Conservation (phyloP, 768 basidiomycete species). For the Cantharellus cinnabarinus region DNA sequence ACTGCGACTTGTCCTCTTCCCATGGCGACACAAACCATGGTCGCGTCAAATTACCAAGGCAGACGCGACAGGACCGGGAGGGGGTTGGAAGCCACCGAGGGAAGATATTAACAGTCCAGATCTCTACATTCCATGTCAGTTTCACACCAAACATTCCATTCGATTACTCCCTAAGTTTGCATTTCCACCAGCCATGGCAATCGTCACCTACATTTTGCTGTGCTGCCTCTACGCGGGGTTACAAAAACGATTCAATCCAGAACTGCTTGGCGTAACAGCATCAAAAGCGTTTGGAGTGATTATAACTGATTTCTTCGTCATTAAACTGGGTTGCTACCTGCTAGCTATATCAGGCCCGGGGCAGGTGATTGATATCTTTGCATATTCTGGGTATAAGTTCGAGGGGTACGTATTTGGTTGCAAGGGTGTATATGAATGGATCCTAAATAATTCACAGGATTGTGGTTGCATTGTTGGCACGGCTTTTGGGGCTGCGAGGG, state of each 20-base stretch:
- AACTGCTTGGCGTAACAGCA: conserved; percentile 69
- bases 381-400: conserved; percentile 95
- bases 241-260: conserved; percentile 65
- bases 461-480: conserved; percentile 56
- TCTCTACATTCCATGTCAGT: conserved; percentile 78
- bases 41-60: conserved; percentile 43
- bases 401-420: conserved; percentile 44
- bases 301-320: conserved; percentile 69
- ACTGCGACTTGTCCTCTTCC: conserved; percentile 73
- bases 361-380: conserved; percentile 63
- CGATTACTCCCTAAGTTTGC: not conserved
- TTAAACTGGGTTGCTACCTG: conserved; percentile 84
- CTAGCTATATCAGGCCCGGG: conserved; percentile 60
- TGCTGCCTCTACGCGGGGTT: conserved; percentile 72
- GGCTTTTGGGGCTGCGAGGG: conserved; percentile 39
- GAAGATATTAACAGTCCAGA: conserved; percentile 95
- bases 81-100: conserved; percentile 67
- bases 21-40: conserved; percentile 87
- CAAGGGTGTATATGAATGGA: not conserved
- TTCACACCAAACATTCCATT: conserved; percentile 9
- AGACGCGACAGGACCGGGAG: conserved; percentile 39
- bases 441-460: conserved; percentile 29
- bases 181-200: conserved; percentile 54
- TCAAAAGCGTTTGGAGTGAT: conserved; percentile 72
- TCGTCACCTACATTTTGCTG: conserved; percentile 87